Evolutionary conservation across 805 yeast genomes (phyloP).

Genomic region (Ogataea zsoltii): DNA sequence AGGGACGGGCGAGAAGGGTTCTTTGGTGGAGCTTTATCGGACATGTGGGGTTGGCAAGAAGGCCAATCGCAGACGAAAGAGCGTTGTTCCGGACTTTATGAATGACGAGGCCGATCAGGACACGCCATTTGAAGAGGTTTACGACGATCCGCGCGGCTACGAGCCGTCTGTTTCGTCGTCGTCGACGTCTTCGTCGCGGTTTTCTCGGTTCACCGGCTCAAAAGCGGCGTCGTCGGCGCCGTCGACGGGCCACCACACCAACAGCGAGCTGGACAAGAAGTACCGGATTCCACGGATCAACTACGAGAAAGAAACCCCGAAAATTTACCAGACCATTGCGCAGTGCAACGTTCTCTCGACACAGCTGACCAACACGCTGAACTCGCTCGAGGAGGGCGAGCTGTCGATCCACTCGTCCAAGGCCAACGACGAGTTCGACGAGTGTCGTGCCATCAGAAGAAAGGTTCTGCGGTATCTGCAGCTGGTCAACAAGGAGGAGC

Average conservation of each 20-base stretch:
- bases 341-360: constrained; percentile 76
- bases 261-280: constrained; percentile 44
- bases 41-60: constrained; percentile 38
- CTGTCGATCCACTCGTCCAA: constrained; percentile 64
- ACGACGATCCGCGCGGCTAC: constrained; percentile 27
- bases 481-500: constrained; percentile 79
- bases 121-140: constrained; percentile 36
- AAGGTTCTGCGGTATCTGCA: constrained; percentile 81
- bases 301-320: constrained; percentile 70
- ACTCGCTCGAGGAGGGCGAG: constrained; percentile 43
- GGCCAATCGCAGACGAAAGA: constrained; percentile 6
- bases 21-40: constrained; percentile 48
- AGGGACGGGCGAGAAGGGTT: constrained; percentile 49
- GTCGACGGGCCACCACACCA: constrained; percentile 16
- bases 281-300: constrained; percentile 69
- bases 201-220: constrained; percentile 2
- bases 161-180: constrained; percentile 12
- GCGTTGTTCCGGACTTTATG: constrained; percentile 45
- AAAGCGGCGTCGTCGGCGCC: neutral
- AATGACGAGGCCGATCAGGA: constrained; percentile 50
- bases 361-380: constrained; percentile 60
- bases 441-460: constrained; percentile 74
- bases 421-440: constrained; percentile 67
- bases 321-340: constrained; percentile 65
- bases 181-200: constrained; percentile 10